A percentile compares a stretch with the other conserved stretches of the same genome.
Evolutionary conservation across 2,329 filamentous ascomycete species (phyloP).

Genomic region (Trichoderma sp.): DNA sequence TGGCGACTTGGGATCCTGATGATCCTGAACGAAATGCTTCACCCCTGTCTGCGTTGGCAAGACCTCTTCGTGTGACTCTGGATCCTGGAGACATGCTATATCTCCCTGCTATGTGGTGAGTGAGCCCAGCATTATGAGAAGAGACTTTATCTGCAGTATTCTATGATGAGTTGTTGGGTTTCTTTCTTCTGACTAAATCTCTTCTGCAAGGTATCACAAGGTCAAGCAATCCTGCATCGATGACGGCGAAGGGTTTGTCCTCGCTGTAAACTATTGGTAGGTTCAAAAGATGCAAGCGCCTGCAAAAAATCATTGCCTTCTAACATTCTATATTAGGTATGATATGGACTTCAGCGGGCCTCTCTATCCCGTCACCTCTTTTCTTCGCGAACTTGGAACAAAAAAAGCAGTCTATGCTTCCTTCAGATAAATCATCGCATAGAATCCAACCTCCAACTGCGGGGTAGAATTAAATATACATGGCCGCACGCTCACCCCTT

Average conservation of each 20-base stretch:
- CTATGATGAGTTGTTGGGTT: not conserved
- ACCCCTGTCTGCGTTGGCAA: constrained; percentile 56
- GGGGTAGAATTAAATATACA: not conserved
- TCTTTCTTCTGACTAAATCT: not conserved
- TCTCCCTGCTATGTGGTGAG: constrained; percentile 74
- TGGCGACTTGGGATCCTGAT: constrained; percentile 75
- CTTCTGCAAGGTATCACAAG: constrained; percentile 64
- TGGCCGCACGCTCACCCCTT: constrained; percentile 19
- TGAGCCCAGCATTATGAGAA: not conserved
- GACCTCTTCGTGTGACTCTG: constrained; percentile 65
- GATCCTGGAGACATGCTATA: constrained; percentile 77
- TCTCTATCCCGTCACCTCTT: constrained; percentile 60
- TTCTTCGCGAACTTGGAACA: constrained; percentile 44
- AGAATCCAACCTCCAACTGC: not conserved
- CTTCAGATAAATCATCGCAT: not conserved
- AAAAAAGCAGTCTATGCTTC: not conserved
- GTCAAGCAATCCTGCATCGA: constrained; percentile 67
- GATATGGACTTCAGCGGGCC: constrained; percentile 74
- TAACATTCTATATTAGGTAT: constrained; percentile 51
- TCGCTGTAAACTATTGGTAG: constrained; percentile 80
- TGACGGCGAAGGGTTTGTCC: constrained; percentile 70
- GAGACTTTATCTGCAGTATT: not conserved
- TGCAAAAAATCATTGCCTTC: not conserved
- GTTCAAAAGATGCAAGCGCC: constrained; percentile 22
- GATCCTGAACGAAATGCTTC: constrained; percentile 48